These are phyloP conservation scores for Mucor mucedo DNA, from an alignment of 371 early-diverging fungal species.

Conservation along the genomic window DNA sequence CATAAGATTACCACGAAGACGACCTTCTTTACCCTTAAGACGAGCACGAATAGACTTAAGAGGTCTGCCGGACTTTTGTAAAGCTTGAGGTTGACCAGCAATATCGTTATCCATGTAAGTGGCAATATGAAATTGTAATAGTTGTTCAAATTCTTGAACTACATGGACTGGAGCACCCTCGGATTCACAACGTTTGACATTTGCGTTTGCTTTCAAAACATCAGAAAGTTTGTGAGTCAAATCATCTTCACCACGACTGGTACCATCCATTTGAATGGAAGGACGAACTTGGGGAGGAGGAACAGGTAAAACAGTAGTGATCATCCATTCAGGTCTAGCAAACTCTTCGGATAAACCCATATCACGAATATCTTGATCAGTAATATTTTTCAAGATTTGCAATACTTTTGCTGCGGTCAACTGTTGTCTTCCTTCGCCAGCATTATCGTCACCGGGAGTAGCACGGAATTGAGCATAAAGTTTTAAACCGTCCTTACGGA, in stretches of 20 bases:
- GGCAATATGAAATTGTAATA: constrained; percentile 96
- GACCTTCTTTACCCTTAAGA: constrained; percentile 99
- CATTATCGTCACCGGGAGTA: constrained; percentile 60
- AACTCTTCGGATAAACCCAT: constrained; percentile 95
- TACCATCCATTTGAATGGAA: constrained; percentile 97
- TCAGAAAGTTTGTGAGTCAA: constrained; percentile 97
- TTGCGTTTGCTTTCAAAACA: constrained; percentile 97
- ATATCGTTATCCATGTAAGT: constrained; percentile 99
- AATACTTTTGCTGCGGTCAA: constrained; percentile 87
- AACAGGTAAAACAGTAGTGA: constrained; percentile 94
- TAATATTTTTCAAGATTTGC: constrained; percentile 90
- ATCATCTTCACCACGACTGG: constrained; percentile 97
- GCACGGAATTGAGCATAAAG: constrained; percentile 77
- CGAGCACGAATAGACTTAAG: constrained; percentile 97
- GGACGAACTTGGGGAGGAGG: constrained; percentile 99
- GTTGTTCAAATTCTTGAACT: constrained; percentile 92
- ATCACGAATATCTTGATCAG: constrained; percentile 85
- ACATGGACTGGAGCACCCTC: constrained; percentile 98
- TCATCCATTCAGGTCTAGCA: constrained; percentile 99
- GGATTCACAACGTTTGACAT: constrained; percentile 87
- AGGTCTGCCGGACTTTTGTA: constrained; percentile 97
- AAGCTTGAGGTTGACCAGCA: constrained; percentile 95
- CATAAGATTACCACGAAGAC: constrained; percentile 99
- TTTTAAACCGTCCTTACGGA: constrained; percentile 91
- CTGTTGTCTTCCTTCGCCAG: constrained; percentile 70